Conservation (phyloP, 1,284 basidiomycete species). For the Pyrrhoderma noxium region DNA sequence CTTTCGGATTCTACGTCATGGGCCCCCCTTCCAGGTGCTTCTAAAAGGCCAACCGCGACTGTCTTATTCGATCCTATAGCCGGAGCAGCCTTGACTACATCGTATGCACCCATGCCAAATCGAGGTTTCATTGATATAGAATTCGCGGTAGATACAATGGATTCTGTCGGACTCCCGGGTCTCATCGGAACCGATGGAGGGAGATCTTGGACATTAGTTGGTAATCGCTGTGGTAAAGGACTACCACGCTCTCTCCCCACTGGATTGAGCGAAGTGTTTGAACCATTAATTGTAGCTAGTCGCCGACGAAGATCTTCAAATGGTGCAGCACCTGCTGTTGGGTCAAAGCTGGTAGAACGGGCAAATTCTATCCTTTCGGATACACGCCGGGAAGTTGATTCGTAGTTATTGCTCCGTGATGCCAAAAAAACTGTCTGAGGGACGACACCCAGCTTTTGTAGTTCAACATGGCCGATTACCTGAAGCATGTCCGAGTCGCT, state of each 20-base stretch:
- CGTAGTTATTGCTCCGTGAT: constrained; percentile 26
- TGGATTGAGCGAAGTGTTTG: constrained; percentile 49
- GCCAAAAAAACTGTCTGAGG: constrained; percentile 94
- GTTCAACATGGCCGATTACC: constrained; percentile 58
- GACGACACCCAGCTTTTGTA: constrained; percentile 84
- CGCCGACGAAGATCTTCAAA: constrained; percentile 71
- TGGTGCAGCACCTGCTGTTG: constrained; percentile 34
- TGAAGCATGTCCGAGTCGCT: constrained; percentile 60
- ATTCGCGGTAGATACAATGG: constrained; percentile 59
- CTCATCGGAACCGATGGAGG: constrained; percentile 32
- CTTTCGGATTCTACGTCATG: constrained; percentile 56
- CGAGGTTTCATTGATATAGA: constrained; percentile 54
- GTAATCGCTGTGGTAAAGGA: constrained; percentile 19
- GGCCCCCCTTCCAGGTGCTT: constrained; percentile 56
- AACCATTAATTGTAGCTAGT: constrained; percentile 62
- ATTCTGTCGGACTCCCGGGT: constrained; percentile 66
- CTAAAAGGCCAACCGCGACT: constrained; percentile 70
- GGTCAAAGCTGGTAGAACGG: constrained; percentile 41
- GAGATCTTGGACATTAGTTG: constrained; percentile 31
- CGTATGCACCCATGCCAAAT: constrained; percentile 57
- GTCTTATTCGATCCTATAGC: constrained; percentile 74
- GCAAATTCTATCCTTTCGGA: constrained; percentile 21
- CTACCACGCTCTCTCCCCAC: constrained; percentile 37
- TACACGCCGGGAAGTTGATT: constrained; percentile 29
- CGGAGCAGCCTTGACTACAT: constrained; percentile 77